A percentile compares a stretch with the other conserved stretches of the same genome.
Conservation (phyloP, 768 basidiomycete genomes). For the Collybiopsis confluens region DNA sequence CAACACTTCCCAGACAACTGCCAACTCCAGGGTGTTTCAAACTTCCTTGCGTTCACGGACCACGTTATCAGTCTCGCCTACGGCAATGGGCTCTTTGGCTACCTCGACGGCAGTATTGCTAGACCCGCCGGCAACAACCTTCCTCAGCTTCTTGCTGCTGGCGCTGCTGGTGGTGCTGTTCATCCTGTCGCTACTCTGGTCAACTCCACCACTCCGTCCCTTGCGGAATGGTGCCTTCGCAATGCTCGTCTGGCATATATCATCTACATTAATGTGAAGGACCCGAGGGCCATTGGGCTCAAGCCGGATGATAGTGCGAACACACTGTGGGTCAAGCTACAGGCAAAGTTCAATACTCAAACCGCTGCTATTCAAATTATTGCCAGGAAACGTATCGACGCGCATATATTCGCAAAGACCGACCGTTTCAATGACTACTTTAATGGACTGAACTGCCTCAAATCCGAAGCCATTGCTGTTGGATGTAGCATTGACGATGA, state of each 20-base stretch:
- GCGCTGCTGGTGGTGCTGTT: neutral
- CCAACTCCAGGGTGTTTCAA: no score
- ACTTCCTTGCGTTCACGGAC: no score
- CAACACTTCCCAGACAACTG: no score
- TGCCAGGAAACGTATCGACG: neutral
- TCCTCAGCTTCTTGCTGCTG: neutral
- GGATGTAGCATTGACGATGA: neutral
- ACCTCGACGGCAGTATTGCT: neutral
- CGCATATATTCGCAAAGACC: neutral
- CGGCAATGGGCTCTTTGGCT: neutral
- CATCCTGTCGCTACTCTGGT: neutral
- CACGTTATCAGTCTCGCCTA: no score
- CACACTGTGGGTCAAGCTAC: neutral
- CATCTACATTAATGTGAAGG: neutral
- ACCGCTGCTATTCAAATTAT: neutral
- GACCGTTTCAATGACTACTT: neutral
- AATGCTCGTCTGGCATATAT: neutral
- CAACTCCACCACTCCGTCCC: neutral
- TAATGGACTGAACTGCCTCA: neutral
- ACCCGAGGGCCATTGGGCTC: neutral
- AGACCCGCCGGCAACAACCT: neutral
- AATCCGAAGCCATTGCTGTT: neutral
- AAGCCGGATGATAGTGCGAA: neutral
- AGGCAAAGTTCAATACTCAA: neutral
- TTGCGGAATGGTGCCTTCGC: neutral